Percentiles rank a stretch among this genome's conserved stretches.
phyloP scores from a whole-genome alignment of 148 eudicot genomes.

The Nepenthes gracilis region DNA sequence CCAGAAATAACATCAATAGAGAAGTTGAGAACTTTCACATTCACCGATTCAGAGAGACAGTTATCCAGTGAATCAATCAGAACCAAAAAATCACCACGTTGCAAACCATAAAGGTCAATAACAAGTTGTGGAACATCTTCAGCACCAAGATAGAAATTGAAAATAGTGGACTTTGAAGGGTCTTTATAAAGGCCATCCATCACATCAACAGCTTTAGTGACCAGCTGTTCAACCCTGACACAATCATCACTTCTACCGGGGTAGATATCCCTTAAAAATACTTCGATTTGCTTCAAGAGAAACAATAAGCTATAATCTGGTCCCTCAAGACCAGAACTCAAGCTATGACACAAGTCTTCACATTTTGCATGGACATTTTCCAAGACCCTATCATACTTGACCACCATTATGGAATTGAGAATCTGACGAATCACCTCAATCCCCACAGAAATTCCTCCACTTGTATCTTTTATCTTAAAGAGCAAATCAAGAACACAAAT shows the following conservation, averaged over 20 bases:
- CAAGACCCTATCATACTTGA: constrained; percentile 67
- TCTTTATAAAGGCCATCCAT: constrained; percentile 56
- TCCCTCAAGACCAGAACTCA: constrained; percentile 40
- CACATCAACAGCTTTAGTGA: constrained; percentile 53
- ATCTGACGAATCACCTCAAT: constrained; percentile 41
- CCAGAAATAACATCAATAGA: constrained; percentile 58
- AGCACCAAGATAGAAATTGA: constrained; percentile 56
- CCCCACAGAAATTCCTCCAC: constrained; percentile 27
- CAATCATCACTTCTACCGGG: constrained; percentile 20
- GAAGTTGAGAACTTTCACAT: constrained; percentile 72
- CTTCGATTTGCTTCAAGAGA: constrained; percentile 64
- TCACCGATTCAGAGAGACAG: constrained; percentile 59
- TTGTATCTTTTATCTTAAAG: constrained; percentile 29
- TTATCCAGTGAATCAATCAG: constrained; percentile 67
- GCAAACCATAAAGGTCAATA: constrained; percentile 54
- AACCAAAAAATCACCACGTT: constrained; percentile 64
- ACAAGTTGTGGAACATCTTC: constrained; percentile 37
- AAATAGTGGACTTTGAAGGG: constrained; percentile 31
- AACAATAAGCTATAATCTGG: constrained; percentile 59
- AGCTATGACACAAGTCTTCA: constrained; percentile 39
- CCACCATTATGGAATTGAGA: constrained; percentile 56
- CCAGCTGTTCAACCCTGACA: constrained; percentile 44
- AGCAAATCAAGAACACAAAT: constrained; percentile 44
- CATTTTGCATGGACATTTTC: constrained; percentile 51
- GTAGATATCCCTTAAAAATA: constrained; percentile 34